Base-by-base conservation (phyloP, 1,284 basidiomycete genomes). In the Hypsizygus ulmarius region DNA sequence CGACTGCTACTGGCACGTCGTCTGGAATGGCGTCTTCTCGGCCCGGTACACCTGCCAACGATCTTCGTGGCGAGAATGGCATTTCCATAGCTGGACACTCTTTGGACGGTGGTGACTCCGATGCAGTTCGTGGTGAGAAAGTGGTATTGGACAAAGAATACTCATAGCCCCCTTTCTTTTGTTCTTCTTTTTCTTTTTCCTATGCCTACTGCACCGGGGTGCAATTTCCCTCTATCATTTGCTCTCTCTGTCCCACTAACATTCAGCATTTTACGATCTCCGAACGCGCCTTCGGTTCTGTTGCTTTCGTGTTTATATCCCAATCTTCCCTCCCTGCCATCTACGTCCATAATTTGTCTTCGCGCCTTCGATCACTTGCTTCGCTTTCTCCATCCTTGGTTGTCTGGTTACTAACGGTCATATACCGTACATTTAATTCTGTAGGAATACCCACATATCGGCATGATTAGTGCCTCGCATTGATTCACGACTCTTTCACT, bases 1-100 rank as follows among this genome's bases (percentile, higher is more conserved):
- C 76, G n/a, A 75, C 72, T 5, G 73, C 71, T 3, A 77, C 76
- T 2, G 75, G 65, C 10, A 78, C 75, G 28, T 77, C 75, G 3
- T 77, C 75, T 25, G 75, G 74, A 4, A 59, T 76, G 50, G 70
- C 71, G 6, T 74, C 73, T 8, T 78, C 75, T 45, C 69, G 75
- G 44, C 75, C 75, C 16, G 69, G 64, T 34, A 78, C 75, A 3
- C 75, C 75, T 11, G 72, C 71, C 9, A 71, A 69, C 50, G 73
- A 73, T 47, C 62, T 74, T 30, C 64, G 69, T 48, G 61, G 58
- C 33, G 73, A 75, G 39, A 68, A 68, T 30, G 66, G 57, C 21
- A 62, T 74, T 19, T 58, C 64, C 11, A 70, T 74, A 34, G 70
- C 69, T 49, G 64, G 67, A 43, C 62, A 63, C 37, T 71, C 69